A percentile compares a stretch with the other conserved stretches of the same genome.
These are phyloP conservation scores for Crithidia fasciculata DNA, from an alignment of 208 protist species.

Conservation along the genomic window DNA sequence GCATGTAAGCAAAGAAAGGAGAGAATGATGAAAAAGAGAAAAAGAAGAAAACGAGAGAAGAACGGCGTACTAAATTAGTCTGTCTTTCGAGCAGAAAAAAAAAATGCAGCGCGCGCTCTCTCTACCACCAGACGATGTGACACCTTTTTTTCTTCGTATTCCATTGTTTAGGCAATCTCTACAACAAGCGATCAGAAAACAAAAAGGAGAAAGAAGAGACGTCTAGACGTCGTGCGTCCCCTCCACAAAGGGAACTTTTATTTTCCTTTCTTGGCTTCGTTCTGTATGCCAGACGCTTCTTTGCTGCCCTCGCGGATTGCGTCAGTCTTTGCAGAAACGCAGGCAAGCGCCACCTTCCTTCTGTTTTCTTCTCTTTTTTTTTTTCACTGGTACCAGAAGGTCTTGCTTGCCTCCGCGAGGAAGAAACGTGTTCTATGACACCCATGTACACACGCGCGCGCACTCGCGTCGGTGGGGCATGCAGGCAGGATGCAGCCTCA, in stretches of 20 bases:
- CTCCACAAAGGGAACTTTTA: too few relatives aligned
- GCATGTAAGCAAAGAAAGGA: too few relatives aligned
- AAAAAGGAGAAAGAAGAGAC: slow-evolving; percentile 2
- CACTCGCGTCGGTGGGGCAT: too few relatives aligned
- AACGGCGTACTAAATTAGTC: too few relatives aligned
- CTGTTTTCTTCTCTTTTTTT: neutral
- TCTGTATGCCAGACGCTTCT: neutral
- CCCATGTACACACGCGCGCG: neutral
- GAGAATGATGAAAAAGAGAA: slow-evolving; percentile 6
- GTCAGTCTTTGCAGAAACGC: neutral
- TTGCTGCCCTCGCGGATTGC: neutral
- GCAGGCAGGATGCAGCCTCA: too few relatives aligned
- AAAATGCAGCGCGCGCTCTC: too few relatives aligned
- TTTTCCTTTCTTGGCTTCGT: neutral
- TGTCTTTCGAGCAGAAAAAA: too few relatives aligned
- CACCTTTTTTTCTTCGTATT: too few relatives aligned
- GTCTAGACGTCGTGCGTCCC: slow-evolving; percentile 8
- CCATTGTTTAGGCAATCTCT: too few relatives aligned
- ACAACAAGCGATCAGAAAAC: neutral
- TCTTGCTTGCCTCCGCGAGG: neutral
- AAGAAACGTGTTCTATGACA: slow-evolving; percentile 2
- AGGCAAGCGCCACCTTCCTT: neutral
- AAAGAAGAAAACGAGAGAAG: slow-evolving; percentile 16
- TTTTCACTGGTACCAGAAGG: neutral
- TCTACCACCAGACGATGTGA: too few relatives aligned